A percentile compares a stretch with the other conserved stretches of the same genome.
These are phyloP conservation scores for Fusarium liriodendri DNA, from an alignment of 2,329 filamentous ascomycete species.

Conservation along the genomic window DNA sequence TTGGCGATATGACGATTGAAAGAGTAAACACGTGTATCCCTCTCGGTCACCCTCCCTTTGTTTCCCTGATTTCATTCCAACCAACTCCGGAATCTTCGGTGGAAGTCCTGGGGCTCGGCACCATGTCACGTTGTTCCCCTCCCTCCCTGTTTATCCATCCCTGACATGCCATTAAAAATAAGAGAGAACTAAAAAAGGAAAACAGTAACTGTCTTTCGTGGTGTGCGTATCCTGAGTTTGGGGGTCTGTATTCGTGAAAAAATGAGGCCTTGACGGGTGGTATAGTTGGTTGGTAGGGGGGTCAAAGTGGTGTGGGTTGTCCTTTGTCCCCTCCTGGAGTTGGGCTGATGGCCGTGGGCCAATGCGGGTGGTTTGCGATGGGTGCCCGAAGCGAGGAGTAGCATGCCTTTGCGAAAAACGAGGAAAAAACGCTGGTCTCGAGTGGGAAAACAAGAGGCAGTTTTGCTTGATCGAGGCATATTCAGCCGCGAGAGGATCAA, in stretches of 20 bases:
- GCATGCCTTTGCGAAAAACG: constrained; percentile 1
- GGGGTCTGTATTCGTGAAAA: constrained; percentile 22
- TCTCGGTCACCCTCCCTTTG: background rate
- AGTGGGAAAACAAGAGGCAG: background rate
- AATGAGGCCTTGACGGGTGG: background rate
- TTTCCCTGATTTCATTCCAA: background rate
- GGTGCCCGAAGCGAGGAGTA: background rate
- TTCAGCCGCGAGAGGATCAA: background rate
- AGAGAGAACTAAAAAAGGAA: constrained; percentile 5
- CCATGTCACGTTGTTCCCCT: constrained; percentile 1
- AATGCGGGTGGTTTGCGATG: constrained; percentile 2
- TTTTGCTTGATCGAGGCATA: background rate
- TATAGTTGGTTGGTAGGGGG: background rate
- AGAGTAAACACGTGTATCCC: constrained; percentile 2
- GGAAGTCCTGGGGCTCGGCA: constrained; percentile 3
- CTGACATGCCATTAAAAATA: constrained; percentile 28
- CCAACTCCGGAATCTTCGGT: background rate
- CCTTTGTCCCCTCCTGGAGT: background rate
- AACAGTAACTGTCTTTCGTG: constrained; percentile 12
- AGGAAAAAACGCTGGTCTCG: constrained; percentile 1
- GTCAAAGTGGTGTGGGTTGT: background rate
- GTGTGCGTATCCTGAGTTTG: constrained; percentile 12
- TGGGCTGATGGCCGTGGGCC: background rate
- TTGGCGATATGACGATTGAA: background rate
- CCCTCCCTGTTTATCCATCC: constrained; percentile 10